Evolutionary conservation across 768 basidiomycete genomes (phyloP), one percentile per base, ranked within the genome.

Genomic region (Macrocybe gigantea): DNA sequence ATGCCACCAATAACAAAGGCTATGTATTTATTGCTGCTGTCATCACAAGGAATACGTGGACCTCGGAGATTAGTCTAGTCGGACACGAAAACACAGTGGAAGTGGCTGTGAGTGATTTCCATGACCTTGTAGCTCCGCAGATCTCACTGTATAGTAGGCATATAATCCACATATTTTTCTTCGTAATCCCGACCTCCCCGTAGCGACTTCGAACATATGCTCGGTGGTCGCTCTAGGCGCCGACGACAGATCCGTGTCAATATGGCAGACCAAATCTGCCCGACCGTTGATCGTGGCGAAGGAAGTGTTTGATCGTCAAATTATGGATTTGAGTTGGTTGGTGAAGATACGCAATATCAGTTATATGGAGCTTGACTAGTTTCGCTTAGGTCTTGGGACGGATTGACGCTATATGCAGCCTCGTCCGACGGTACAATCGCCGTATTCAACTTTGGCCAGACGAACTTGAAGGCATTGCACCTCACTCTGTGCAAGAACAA

Each of bases 11-110:
- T 63, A 91, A 90, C 57, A 84, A 86, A 53, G 94, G 94, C 13
- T 93, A 93, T 48, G 94, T 98, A 5, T 99, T 98, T 62, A 95
- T 97, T 38, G 96, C 95, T 2, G 91, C 93, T 6, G 93, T 98
- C 15, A 94, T 99, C 52, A 85, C 88, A 0, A 77, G 94, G 32
- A 85, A 83, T 41, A 77, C 85, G 8, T 98, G 93, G 92, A 84
- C 83, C 3, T 86, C 88, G 5, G 89, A 95, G 52, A 93, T 94
- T 42, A 93, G 90, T 51, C 74, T 99, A 34, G 93, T 99, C 35
- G 96, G 96, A 1, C 96, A 99, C 58, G 92, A 93, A 63, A 95
- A 97, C 56, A 96, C 94, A 0, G 86, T 98, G 11, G 91, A 97
- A 70, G 93, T 96, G 46, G 91, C 93, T 32, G 92, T 93, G 60